Percentiles rank a stretch among this genome's conserved stretches.
These are phyloP conservation scores for Geranium brycei DNA, from an alignment of 345 rosid genomes.

Conservation along the genomic window DNA sequence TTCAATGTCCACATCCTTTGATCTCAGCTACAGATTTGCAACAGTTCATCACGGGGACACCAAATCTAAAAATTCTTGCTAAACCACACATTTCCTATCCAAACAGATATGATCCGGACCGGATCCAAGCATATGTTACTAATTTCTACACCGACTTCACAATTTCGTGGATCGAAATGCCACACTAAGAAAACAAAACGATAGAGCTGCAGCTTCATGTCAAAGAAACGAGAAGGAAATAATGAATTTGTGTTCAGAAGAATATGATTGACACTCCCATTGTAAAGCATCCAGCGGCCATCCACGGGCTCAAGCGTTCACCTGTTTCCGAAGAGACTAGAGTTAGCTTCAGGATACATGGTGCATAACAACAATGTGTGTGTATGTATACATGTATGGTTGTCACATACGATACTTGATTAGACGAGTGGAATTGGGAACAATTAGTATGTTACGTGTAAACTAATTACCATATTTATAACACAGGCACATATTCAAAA, in stretches of 20 bases:
- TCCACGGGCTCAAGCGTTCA: slow-evolving; percentile 83
- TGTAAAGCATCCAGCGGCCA: slow-evolving; percentile 61
- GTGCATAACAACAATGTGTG: neutral
- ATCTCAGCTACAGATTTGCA: too few species aligned
- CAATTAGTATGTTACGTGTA: too few species aligned
- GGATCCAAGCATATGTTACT: neutral
- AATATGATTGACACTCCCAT: slow-evolving; percentile 66
- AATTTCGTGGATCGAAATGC: neutral
- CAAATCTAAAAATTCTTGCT: too few species aligned
- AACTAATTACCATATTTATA: too few species aligned
- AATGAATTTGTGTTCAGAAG: slow-evolving; percentile 28
- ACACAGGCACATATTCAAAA: too few species aligned
- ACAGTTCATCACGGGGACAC: too few species aligned
- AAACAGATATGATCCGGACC: neutral
- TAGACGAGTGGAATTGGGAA: too few species aligned
- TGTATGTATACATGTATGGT: neutral
- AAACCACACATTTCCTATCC: too few species aligned
- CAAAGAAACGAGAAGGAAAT: too few species aligned
- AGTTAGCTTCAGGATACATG: slow-evolving; percentile 4
- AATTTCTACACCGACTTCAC: neutral
- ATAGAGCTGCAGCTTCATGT: neutral
- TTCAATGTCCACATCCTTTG: too few species aligned
- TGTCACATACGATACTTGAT: too few species aligned
- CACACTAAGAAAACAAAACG: neutral
- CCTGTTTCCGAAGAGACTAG: slow-evolving; percentile 27